Conservation (phyloP, 2,329 filamentous ascomycete genomes). For the Penicillium corylophilum region DNA sequence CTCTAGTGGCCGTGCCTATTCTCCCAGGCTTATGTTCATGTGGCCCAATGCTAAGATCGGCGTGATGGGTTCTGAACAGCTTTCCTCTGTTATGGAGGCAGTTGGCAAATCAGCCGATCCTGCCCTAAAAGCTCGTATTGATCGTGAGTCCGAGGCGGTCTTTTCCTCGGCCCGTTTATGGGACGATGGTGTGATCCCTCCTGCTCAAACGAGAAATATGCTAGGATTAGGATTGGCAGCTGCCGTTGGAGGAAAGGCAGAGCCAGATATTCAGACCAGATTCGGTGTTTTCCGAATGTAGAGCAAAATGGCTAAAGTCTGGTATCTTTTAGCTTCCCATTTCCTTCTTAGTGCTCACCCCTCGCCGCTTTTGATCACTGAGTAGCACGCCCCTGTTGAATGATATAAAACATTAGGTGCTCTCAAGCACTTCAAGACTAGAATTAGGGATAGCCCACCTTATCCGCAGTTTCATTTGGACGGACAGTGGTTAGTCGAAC, state of each 20-base stretch:
- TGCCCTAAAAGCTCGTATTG: constrained; percentile 78
- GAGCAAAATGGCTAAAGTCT: constrained; percentile 3
- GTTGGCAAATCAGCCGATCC: constrained; percentile 83
- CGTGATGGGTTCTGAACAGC: constrained; percentile 93
- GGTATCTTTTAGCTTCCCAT: no score
- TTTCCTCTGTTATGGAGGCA: constrained; percentile 89
- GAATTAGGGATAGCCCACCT: no score
- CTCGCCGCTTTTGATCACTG: no score
- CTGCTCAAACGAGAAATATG: constrained; percentile 70
- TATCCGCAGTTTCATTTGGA: no score
- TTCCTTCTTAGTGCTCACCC: no score
- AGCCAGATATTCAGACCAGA: constrained; percentile 58
- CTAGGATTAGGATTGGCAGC: constrained; percentile 71
- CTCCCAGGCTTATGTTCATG: constrained; percentile 88
- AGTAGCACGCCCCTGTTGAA: no score
- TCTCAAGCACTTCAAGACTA: no score
- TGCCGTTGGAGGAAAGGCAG: constrained; percentile 66
- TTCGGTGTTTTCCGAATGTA: constrained; percentile 87
- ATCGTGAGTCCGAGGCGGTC: constrained; percentile 82
- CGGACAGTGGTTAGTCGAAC: no score
- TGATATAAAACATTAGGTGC: no score
- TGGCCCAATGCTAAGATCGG: constrained; percentile 97
- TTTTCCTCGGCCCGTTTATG: constrained; percentile 88
- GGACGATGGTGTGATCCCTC: constrained; percentile 82
- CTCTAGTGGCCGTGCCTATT: constrained; percentile 77